Conservation (phyloP, 768 basidiomycete genomes). For the Suillus alpinus region DNA sequence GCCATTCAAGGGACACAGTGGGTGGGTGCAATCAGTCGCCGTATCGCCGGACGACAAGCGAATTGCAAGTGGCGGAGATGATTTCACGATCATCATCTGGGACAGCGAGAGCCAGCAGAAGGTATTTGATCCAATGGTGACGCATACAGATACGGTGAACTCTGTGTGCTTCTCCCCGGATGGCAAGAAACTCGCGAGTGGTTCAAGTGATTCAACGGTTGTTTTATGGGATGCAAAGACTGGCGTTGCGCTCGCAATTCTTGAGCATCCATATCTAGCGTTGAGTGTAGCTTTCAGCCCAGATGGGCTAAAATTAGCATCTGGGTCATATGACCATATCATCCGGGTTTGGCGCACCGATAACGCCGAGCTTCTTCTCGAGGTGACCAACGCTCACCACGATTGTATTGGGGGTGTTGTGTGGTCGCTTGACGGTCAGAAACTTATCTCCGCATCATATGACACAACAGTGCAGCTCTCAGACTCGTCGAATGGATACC, state of each 20-base stretch:
- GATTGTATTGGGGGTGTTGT: neutral
- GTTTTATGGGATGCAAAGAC: slow-evolving; percentile 21
- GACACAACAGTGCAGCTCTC: too few relatives aligned
- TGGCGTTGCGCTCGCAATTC: slow-evolving; percentile 11
- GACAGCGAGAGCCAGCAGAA: slow-evolving; percentile 14
- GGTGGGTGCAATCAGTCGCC: neutral
- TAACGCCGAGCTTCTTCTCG: neutral
- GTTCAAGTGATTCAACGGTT: slow-evolving; percentile 27
- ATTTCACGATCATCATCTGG: slow-evolving; percentile 28
- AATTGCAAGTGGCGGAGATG: slow-evolving; percentile 24
- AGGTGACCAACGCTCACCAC: too few relatives aligned
- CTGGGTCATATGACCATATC: too few relatives aligned
- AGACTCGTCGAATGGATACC: too few relatives aligned
- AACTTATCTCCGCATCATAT: neutral
- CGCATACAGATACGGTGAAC: slow-evolving; percentile 10
- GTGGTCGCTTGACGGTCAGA: neutral
- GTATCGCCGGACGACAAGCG: slow-evolving; percentile 14
- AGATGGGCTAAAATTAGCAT: slow-evolving; percentile 15
- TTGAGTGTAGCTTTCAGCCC: slow-evolving; percentile 27
- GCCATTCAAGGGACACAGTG: neutral
- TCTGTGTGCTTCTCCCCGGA: slow-evolving; percentile 26
- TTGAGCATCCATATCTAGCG: neutral
- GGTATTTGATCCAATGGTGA: slow-evolving; percentile 15
- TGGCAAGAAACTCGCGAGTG: slow-evolving; percentile 24
- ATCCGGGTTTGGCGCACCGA: neutral